phyloP scores from a whole-genome alignment of 371 early-diverging fungal genomes.

The Globomyces sp. region DNA sequence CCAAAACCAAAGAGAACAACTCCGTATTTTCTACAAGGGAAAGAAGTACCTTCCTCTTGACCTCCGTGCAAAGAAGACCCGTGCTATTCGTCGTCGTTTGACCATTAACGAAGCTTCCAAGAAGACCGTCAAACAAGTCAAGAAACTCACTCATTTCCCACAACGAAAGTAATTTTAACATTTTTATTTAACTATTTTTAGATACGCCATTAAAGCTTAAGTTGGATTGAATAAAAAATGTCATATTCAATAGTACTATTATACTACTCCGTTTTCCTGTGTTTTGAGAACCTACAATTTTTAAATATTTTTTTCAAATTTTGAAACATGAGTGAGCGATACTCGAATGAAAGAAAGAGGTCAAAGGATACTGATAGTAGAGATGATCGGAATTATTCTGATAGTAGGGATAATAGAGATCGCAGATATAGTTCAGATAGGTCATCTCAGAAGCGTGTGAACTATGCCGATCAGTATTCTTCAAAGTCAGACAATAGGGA shows the following conservation, averaged over 20 bases:
- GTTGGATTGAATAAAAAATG: constrained; percentile 6
- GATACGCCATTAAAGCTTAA: constrained; percentile 51
- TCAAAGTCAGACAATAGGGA: too few relatives aligned
- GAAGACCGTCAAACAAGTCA: constrained; percentile 72
- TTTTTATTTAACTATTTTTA: too few relatives aligned
- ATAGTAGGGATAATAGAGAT: too few relatives aligned
- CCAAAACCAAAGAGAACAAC: constrained; percentile 82
- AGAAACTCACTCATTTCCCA: constrained; percentile 83
- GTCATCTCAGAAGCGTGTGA: too few relatives aligned
- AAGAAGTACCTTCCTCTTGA: constrained; percentile 92
- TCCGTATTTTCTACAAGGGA: constrained; percentile 78
- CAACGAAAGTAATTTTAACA: constrained; percentile 47
- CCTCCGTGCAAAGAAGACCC: constrained; percentile 94
- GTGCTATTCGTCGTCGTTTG: constrained; percentile 92
- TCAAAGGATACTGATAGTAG: too few relatives aligned
- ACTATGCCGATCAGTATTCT: too few relatives aligned
- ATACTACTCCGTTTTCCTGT: not conserved
- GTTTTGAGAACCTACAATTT: too few relatives aligned
- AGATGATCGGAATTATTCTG: too few relatives aligned
- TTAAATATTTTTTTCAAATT: too few relatives aligned
- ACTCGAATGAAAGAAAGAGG: too few relatives aligned
- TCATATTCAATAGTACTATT: not conserved
- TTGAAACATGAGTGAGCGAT: too few relatives aligned
- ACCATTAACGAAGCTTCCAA: constrained; percentile 67
- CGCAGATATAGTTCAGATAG: too few relatives aligned